Evolutionary conservation across 352 stramenopile genomes (phyloP), one percentile per base, ranked within the genome.

Genomic region (Phytophthora pistaciae): DNA sequence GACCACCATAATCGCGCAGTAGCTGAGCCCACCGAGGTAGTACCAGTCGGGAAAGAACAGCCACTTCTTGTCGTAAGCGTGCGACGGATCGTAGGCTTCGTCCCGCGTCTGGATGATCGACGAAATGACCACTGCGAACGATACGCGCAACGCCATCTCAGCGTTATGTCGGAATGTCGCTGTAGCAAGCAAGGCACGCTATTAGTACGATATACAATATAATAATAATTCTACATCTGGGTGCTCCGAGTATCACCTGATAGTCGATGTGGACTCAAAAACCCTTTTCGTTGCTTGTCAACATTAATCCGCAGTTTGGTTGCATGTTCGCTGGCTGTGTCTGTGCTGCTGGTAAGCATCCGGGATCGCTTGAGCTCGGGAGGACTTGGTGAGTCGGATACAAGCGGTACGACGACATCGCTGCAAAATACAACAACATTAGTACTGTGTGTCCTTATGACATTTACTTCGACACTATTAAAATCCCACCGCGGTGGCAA

Each of bases 1-100:
- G 10, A 93, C 87, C 18, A 90, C 84, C 49, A 85, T 85, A 21
- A 89, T 82, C 1, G 86, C 84, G 44, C 85, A 91, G 74, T 94
- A 94, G 56, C 80, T 91, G 49, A 56, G 49, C 5, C 49, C 49
- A 56, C 49, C 49, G 13, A 56, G 23, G 23, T 56, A 56, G 49
- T 56, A 56, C 49, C 49, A 89, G 90, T 81, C 57, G 18, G 85
- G 83, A 33, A 92, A 92, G 38, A 92, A 74, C 9, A 79, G 42
- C 85, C 85, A 92, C 23, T 82, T 78, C 63, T 90, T 88, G 9
- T 70, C 59, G 40, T 87, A 54, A 3, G 61, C 21, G 11, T 50
- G 53, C 38, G 49, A 40, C 1, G 78, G 64, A 48, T 84, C 64
- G 56, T 86, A 84, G 8, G 67, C 62, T 38, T 56, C 31, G 29